Evolutionary conservation across 768 basidiomycete species (phyloP).

Genomic region (Holtermannia corniformis): DNA sequence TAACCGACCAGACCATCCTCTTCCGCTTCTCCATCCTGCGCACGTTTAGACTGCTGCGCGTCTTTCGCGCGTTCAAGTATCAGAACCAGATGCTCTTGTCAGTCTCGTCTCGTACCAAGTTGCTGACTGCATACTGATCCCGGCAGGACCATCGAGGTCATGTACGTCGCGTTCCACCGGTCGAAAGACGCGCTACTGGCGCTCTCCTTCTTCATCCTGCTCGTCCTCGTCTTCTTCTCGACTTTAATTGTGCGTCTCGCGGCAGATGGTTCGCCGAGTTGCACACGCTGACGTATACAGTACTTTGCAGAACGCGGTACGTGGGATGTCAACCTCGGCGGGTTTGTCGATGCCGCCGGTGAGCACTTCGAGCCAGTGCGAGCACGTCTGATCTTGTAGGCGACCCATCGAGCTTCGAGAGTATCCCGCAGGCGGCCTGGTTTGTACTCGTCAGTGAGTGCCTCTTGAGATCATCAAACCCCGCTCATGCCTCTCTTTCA

Average conservation of each 20-base stretch:
- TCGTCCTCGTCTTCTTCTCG: slow-evolving; percentile 78
- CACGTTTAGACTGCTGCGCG: slow-evolving; percentile 77
- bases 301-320: slow-evolving; percentile 85
- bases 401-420: slow-evolving; percentile 45
- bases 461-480: not conserved
- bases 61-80: slow-evolving; percentile 81
- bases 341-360: slow-evolving; percentile 76
- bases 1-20: slow-evolving; percentile 54
- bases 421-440: slow-evolving; percentile 70
- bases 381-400: not conserved
- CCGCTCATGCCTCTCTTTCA: not conserved
- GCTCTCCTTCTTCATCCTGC: slow-evolving; percentile 76
- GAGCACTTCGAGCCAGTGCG: too few species aligned
- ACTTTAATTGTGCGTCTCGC: slow-evolving; percentile 52
- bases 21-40: slow-evolving; percentile 86
- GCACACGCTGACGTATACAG: not conserved
- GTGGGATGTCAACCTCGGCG: slow-evolving; percentile 71
- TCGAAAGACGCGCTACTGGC: slow-evolving; percentile 81
- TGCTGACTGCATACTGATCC: too few species aligned
- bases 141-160: slow-evolving; percentile 56
- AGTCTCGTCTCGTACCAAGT: slow-evolving; percentile 1
- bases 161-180: slow-evolving; percentile 77
- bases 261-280: too few species aligned
- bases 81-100: slow-evolving; percentile 41
- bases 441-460: slow-evolving; percentile 43